Evolutionary conservation across 2,329 filamentous ascomycete species (phyloP), one percentile per base, ranked within the genome.

Genomic region (Mollisia scopiformis): DNA sequence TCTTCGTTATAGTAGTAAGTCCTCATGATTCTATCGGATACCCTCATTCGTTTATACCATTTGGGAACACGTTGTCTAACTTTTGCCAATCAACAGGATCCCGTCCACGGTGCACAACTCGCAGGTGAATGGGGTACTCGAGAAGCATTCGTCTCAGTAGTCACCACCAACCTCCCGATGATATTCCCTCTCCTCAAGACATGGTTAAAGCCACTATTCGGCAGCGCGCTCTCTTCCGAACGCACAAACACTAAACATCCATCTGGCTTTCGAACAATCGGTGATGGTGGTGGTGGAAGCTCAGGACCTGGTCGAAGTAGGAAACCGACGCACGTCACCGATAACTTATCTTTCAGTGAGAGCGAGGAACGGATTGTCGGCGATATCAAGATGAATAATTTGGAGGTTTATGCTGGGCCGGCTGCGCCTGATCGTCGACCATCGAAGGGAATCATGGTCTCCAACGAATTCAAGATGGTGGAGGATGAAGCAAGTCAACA

Each of bases 291-390:
- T 2, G 68, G 69, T 16, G 57, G 57, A 13, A 13, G 19, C 1
- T 21, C 50, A 33, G 70, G 68, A 3, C 66, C 67, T 28, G 72
- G 69, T 23, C 71, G 70, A 1, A 19, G 14, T 10, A 21, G 50
- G 43, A 73, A 71, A 2, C 69, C 66, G 0, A 74, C 78, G 51
- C 55, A 74, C 3, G 74, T 75, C 31, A 76, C 75, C 1, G 67
- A 57, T 28, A 67, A 61, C 6, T 72, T 74, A 30, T 59, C 77
- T 1, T 76, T 78, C 62, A 79, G 68, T 16, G 76, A 77, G 66
- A 79, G 77, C 64, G 76, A 79, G 57, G 78, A 80, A 64, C 73
- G 72, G 13, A 80, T 81, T 16, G 73, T 82, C n/a, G 74, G 75
- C 25, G 72, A 76, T 37, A 71, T 78, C 3, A 78, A 78, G 61